Percentiles rank a stretch among this genome's conserved stretches.
phyloP scores from a whole-genome alignment of 176 grass and related monocot species.

The Oryza longistaminata region DNA sequence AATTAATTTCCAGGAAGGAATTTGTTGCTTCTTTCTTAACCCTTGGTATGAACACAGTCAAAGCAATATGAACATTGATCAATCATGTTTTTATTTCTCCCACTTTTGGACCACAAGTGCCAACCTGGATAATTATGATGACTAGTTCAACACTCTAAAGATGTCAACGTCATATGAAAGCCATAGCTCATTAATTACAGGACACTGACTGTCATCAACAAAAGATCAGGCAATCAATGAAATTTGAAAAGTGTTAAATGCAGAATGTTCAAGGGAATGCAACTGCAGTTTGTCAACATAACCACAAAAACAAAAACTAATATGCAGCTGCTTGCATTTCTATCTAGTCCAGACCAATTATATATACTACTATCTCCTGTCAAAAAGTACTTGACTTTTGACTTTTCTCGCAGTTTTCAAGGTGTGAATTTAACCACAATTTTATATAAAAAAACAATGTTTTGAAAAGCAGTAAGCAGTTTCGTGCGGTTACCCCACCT shows the following conservation, averaged over 20 bases:
- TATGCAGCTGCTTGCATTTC: not conserved
- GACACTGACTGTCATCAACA: not conserved
- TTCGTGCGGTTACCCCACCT: no score
- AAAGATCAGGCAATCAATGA: not conserved
- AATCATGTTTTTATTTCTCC: not conserved
- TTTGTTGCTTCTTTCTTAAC: not conserved
- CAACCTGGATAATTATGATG: not conserved
- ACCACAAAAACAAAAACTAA: not conserved
- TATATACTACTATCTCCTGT: not conserved
- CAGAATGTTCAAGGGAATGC: not conserved
- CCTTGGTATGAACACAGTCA: not conserved
- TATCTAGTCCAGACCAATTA: not conserved
- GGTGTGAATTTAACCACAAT: not conserved
- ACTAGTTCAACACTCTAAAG: not conserved
- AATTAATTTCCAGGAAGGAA: not conserved
- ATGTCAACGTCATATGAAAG: not conserved
- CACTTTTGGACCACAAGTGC: conserved; percentile 5
- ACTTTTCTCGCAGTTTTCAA: not conserved
- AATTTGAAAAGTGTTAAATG: not conserved
- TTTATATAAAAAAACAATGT: not conserved
- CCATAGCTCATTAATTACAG: not conserved
- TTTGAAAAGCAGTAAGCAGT: no score
- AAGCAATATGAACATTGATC: not conserved
- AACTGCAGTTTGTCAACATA: conserved; percentile 8
- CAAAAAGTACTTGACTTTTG: not conserved